Evolutionary conservation across 202 grass and related monocot species (phyloP).

Genomic region (Zoysia matrella): DNA sequence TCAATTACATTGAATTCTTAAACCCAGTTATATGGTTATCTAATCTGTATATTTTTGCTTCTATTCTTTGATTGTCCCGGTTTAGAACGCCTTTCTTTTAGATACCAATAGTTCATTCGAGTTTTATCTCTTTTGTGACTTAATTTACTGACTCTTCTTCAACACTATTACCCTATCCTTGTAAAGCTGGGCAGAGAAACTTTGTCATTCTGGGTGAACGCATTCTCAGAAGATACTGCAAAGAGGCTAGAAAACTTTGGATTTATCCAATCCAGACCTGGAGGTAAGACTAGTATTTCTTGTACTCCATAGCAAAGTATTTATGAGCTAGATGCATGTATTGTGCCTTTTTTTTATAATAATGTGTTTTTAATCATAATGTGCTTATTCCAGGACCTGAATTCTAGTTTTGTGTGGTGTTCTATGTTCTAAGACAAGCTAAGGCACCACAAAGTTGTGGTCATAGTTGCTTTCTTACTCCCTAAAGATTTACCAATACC

Average conservation of each 20-base stretch:
- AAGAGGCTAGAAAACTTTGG: conserved; percentile 98
- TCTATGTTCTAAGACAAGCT: conserved; percentile 11
- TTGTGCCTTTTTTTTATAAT: conserved; percentile 14
- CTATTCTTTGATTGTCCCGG: conserved; percentile 5
- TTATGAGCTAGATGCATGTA: conserved; percentile 32
- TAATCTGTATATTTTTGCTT: conserved; percentile 6
- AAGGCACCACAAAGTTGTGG: background rate
- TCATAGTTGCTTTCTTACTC: conserved; percentile 15
- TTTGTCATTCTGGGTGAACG: conserved; percentile 99
- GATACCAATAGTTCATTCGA: conserved; percentile 17
- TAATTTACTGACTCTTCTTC: conserved; percentile 34
- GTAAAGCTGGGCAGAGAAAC: conserved; percentile 93
- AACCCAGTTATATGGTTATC: background rate
- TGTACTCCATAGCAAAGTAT: background rate
- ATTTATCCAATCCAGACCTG: conserved; percentile 99
- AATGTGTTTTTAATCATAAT: conserved; percentile 29
- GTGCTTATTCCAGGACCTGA: background rate
- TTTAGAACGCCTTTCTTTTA: background rate
- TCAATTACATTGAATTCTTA: conserved; percentile 9
- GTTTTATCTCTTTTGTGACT: conserved; percentile 31
- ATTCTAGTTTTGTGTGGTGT: conserved; percentile 20
- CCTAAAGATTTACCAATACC: conserved; percentile 1
- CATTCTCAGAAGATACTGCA: conserved; percentile 98
- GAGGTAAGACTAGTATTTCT: conserved; percentile 64
- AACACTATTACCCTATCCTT: conserved; percentile 20